Percentiles rank a stretch among this genome's conserved stretches.
Conservation (phyloP, 495 filamentous ascomycete genomes). For the Penicillium subrubescens region DNA sequence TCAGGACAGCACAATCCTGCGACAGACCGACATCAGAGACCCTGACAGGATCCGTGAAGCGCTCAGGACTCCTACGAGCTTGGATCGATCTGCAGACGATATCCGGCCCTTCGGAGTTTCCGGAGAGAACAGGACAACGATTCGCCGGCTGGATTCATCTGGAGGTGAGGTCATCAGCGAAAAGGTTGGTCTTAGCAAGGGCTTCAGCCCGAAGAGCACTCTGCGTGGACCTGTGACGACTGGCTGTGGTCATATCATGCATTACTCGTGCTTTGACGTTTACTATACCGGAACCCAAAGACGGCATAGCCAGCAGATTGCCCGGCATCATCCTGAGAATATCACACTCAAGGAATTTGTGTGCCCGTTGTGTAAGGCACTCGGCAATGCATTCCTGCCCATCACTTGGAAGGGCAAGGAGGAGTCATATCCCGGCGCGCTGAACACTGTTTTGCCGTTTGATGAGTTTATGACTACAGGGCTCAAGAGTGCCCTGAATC, state of each 20-base stretch:
- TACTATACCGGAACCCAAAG: conserved; percentile 81
- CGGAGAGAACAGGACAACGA: conserved; percentile 74
- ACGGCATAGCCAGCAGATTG: conserved; percentile 87
- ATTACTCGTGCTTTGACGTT: conserved; percentile 91
- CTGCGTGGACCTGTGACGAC: conserved; percentile 81
- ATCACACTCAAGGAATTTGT: conserved; percentile 81
- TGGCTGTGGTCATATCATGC: conserved; percentile 98
- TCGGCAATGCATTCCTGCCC: conserved; percentile 93
- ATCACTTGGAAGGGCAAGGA: conserved; percentile 95
- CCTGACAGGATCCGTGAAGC: conserved; percentile 84
- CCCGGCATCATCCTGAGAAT: conserved; percentile 86
- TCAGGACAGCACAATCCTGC: conserved; percentile 81
- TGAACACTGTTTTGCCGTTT: conserved; percentile 62
- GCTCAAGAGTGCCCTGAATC: conserved; percentile 35
- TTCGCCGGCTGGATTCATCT: conserved; percentile 72
- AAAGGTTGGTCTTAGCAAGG: conserved; percentile 82
- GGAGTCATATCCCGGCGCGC: conserved; percentile 69
- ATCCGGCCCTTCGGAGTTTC: conserved; percentile 89
- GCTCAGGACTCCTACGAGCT: conserved; percentile 69
- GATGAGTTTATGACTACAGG: conserved; percentile 52
- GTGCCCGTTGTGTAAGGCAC: conserved; percentile 96
- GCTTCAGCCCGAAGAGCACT: conserved; percentile 70
- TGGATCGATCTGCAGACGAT: conserved; percentile 79
- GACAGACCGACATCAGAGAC: conserved; percentile 81
- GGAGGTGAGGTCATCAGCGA: conserved; percentile 71